Evolutionary conservation across 2,329 filamentous ascomycete species (phyloP).

Genomic region (Hypoxylon sp.): DNA sequence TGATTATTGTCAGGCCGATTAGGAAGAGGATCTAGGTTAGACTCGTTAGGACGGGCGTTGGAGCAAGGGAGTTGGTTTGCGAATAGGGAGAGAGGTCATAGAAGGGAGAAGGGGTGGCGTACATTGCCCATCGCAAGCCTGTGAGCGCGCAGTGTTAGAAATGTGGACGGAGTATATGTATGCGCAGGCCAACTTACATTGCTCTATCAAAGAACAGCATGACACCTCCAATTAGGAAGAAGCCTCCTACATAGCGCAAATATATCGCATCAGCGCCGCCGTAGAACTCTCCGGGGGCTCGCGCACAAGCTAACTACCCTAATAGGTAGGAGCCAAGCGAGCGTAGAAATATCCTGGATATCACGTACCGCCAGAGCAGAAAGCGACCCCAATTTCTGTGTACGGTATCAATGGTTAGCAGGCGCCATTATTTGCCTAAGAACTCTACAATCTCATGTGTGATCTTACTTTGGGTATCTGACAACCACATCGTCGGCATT

Average conservation of each 20-base stretch:
- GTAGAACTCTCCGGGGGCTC: slow-evolving; percentile 15
- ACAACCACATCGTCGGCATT: slow-evolving; percentile 95
- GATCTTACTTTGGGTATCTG: slow-evolving; percentile 89
- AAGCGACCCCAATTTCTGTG: slow-evolving; percentile 94
- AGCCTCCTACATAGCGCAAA: slow-evolving; percentile 73
- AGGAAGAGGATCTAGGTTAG: slow-evolving; percentile 89
- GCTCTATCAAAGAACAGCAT: slow-evolving; percentile 98
- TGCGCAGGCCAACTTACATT: slow-evolving; percentile 73
- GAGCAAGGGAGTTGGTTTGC: neutral
- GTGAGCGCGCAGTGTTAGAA: slow-evolving; percentile 40
- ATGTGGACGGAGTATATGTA: slow-evolving; percentile 1
- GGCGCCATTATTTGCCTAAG: slow-evolving; percentile 8
- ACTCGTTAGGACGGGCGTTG: slow-evolving; percentile 4
- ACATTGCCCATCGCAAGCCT: slow-evolving; percentile 99
- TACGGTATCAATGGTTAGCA: slow-evolving; percentile 53
- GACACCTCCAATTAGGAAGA: slow-evolving; percentile 95
- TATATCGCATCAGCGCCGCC: slow-evolving; percentile 45
- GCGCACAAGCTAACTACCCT: slow-evolving; percentile 14
- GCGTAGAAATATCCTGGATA: slow-evolving; percentile 24
- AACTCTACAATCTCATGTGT: neutral
- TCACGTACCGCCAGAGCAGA: slow-evolving; percentile 94
- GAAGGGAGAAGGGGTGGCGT: slow-evolving; percentile 53
- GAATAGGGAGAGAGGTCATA: slow-evolving; percentile 15
- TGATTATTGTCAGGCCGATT: slow-evolving; percentile 94
- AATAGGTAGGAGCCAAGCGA: slow-evolving; percentile 20